Evolutionary conservation across 1,139 yeast genomes (phyloP).

Genomic region (Saccharomyces hybrid): DNA sequence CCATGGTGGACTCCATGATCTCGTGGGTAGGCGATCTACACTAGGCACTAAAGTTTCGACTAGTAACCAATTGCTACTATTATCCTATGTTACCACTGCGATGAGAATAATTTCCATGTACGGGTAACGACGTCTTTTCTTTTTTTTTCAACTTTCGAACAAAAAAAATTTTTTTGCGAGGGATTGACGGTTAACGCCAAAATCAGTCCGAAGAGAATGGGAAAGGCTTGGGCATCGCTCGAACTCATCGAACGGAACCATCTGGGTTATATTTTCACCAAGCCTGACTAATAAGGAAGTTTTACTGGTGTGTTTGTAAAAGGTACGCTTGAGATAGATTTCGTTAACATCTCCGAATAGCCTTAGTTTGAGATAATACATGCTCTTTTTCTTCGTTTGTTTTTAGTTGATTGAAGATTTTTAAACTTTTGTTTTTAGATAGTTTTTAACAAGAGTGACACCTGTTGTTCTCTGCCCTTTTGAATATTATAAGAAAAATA

Average conservation of each 20-base stretch:
- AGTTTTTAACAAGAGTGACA: neutral
- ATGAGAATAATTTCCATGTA: neutral
- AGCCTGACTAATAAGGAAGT: neutral
- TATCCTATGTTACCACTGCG: neutral
- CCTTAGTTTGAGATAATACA: neutral
- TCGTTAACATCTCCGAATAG: neutral
- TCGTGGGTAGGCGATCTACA: slow-evolving; percentile 18
- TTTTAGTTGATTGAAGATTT: neutral
- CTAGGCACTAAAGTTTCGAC: neutral
- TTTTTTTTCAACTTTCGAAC: neutral
- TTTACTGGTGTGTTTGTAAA: neutral
- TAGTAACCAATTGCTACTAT: neutral
- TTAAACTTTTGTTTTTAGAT: neutral
- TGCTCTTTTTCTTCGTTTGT: neutral
- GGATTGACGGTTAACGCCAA: slow-evolving; percentile 1
- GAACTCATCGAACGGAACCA: neutral
- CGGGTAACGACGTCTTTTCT: neutral
- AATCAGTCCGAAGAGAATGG: neutral
- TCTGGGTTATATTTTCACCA: neutral
- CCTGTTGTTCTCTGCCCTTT: neutral
- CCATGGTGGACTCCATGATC: slow-evolving; percentile 20
- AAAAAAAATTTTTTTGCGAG: neutral
- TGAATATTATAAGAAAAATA: slow-evolving; percentile 21
- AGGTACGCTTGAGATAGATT: neutral
- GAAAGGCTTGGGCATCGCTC: slow-evolving; percentile 1